A percentile compares a stretch with the other conserved stretches of the same genome.
phyloP scores from a whole-genome alignment of 1,139 yeast species.

The Hyphopichia fennica region DNA sequence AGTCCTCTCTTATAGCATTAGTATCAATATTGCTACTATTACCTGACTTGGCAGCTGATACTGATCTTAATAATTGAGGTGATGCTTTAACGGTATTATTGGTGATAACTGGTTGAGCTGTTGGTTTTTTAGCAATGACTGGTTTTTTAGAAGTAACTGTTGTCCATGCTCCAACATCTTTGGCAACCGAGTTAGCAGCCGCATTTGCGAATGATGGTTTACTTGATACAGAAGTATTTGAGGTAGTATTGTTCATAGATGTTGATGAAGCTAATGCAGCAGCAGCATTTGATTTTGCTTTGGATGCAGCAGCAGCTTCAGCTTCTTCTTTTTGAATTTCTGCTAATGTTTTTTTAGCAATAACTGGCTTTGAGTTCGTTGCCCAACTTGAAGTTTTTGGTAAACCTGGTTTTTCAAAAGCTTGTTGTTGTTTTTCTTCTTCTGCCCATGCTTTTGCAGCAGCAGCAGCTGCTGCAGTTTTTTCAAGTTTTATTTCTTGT shows the following conservation, averaged over 20 bases:
- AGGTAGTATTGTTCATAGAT: conserved; percentile 7
- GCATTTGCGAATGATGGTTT: conserved; percentile 33
- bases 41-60: conserved; percentile 35
- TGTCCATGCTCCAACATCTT: conserved; percentile 48
- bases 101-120: conserved; percentile 16
- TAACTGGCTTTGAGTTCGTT: conserved; percentile 19
- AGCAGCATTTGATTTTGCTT: conserved; percentile 16
- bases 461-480: conserved; percentile 23
- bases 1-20: conserved; percentile 56
- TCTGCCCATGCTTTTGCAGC: conserved; percentile 23
- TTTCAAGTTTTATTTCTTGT: conserved; percentile 32
- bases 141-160: conserved; percentile 29
- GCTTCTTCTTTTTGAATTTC: conserved; percentile 50
- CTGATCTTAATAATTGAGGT: conserved; percentile 49
- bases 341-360: conserved; percentile 39
- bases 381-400: conserved; percentile 63
- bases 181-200: conserved; percentile 24
- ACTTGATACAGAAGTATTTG: conserved; percentile 10
- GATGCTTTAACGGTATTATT: conserved; percentile 26
- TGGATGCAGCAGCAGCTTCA: conserved; percentile 36
- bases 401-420: conserved; percentile 28
- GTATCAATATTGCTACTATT: conserved; percentile 23
- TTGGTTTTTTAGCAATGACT: conserved; percentile 20
- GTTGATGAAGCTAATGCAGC: conserved; percentile 13
- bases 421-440: conserved; percentile 17